These are phyloP conservation scores for Boletus rubroflammeus DNA, from an alignment of 768 basidiomycete genomes.

Conservation along the genomic window DNA sequence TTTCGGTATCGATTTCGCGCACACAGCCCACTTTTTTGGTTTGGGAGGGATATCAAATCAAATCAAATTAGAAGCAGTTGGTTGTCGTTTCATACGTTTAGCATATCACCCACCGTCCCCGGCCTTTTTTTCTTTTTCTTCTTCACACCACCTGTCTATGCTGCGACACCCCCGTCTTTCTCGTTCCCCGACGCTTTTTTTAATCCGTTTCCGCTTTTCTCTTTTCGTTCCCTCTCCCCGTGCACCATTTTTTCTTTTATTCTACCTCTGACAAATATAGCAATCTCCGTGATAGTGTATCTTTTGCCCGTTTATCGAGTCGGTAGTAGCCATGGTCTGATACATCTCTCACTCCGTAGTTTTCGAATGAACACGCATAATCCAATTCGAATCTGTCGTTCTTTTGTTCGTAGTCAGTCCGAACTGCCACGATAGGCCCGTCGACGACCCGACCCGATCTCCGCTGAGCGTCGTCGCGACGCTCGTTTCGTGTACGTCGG, in stretches of 20 bases:
- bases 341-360: neutral
- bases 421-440: too few relatives aligned
- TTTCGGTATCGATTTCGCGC: conserved; percentile 7
- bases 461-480: too few relatives aligned
- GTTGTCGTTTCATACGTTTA: conserved; percentile 9
- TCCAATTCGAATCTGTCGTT: neutral
- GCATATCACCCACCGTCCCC: conserved; percentile 9
- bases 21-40: neutral
- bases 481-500: too few relatives aligned
- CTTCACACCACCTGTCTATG: neutral
- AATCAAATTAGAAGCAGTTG: conserved; percentile 4
- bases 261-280: conserved; percentile 9
- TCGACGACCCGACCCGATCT: too few relatives aligned
- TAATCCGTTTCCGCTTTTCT: neutral
- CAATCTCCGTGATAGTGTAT: conserved; percentile 18
- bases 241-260: neutral
- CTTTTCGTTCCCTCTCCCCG: neutral
- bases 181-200: neutral
- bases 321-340: neutral
- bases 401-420: neutral
- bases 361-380: conserved; percentile 5
- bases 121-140: neutral
- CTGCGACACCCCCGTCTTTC: conserved; percentile 13
- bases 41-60: conserved; percentile 2
- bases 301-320: conserved; percentile 3